Conservation (phyloP, 441 rosid species). For the Hura crepitans region DNA sequence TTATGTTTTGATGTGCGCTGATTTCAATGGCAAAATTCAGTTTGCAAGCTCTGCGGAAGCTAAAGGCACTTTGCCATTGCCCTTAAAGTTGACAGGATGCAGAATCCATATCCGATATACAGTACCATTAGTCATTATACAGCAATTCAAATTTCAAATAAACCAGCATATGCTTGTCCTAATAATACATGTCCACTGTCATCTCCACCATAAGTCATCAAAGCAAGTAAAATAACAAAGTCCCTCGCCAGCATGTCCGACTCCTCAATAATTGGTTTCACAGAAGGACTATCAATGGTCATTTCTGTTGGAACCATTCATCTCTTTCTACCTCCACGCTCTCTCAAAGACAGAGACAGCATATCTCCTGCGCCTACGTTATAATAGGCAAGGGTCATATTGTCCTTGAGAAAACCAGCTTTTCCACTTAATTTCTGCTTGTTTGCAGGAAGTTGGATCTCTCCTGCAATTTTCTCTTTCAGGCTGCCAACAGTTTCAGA, state of each 20-base stretch:
- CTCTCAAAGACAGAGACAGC: slow-evolving; percentile 71
- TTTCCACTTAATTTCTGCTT: slow-evolving; percentile 97
- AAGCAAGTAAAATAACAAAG: slow-evolving; percentile 13
- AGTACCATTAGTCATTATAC: slow-evolving; percentile 26
- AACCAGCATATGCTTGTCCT: slow-evolving; percentile 5
- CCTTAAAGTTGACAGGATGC: slow-evolving; percentile 28
- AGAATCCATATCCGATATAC: slow-evolving; percentile 36
- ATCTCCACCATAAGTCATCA: slow-evolving; percentile 23
- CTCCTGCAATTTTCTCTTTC: slow-evolving; percentile 97
- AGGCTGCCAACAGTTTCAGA: slow-evolving; percentile 85
- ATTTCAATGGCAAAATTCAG: too few relatives aligned
- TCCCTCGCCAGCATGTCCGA: slow-evolving; percentile 8
- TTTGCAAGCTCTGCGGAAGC: slow-evolving; percentile 19
- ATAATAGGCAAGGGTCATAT: slow-evolving; percentile 88
- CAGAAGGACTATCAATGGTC: slow-evolving; percentile 29
- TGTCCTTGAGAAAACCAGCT: slow-evolving; percentile 94
- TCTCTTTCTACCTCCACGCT: slow-evolving; percentile 97
- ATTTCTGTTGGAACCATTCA: slow-evolving; percentile 33
- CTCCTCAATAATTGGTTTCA: slow-evolving; percentile 10
- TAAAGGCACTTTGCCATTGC: slow-evolving; percentile 20
- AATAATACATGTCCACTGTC: slow-evolving; percentile 19
- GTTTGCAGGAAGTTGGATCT: slow-evolving; percentile 87
- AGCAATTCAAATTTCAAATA: neutral
- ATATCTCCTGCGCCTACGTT: slow-evolving; percentile 70
- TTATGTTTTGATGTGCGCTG: too few relatives aligned